Percentiles rank a stretch among this genome's conserved stretches.
These are phyloP conservation scores for Zygoascus hellenicus DNA, from an alignment of 1,139 yeast species.

Conservation along the genomic window DNA sequence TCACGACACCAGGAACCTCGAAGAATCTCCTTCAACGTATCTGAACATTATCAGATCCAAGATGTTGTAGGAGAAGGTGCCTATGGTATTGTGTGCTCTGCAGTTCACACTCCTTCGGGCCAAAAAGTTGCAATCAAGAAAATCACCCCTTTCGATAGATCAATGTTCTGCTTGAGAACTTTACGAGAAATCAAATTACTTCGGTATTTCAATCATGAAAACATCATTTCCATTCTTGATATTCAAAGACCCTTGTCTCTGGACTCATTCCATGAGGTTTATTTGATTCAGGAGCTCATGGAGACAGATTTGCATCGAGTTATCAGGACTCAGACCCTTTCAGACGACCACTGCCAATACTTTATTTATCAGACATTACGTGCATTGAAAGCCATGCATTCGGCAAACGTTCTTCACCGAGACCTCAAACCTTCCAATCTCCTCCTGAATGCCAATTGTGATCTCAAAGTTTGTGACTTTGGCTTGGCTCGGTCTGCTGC, in stretches of 20 bases:
- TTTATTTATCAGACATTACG: conserved; percentile 86
- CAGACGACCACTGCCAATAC: conserved; percentile 92
- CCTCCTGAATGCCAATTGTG: conserved; percentile 85
- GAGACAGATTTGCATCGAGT: conserved; percentile 92
- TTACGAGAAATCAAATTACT: conserved; percentile 82
- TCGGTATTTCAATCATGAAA: conserved; percentile 86
- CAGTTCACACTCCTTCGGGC: conserved; percentile 79
- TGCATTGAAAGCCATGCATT: conserved; percentile 85
- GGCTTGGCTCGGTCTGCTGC: conserved; percentile 73
- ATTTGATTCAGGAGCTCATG: conserved; percentile 91
- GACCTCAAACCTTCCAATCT: conserved; percentile 90
- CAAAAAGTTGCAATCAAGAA: conserved; percentile 93
- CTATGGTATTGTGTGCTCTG: conserved; percentile 92
- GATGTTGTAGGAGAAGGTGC: conserved; percentile 98
- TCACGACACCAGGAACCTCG: conserved; percentile 4
- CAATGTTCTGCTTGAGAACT: conserved; percentile 87
- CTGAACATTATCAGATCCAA: conserved; percentile 76
- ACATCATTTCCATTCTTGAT: conserved; percentile 84
- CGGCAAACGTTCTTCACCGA: conserved; percentile 86
- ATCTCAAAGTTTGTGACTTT: conserved; percentile 88
- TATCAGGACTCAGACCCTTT: conserved; percentile 73
- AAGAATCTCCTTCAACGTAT: conserved; percentile 60
- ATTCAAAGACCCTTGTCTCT: conserved; percentile 79
- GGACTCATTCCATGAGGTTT: conserved; percentile 78
- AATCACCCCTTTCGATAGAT: conserved; percentile 87